Conservation (phyloP, 306 rosid species). For the Lathyrus tuberosus region DNA sequence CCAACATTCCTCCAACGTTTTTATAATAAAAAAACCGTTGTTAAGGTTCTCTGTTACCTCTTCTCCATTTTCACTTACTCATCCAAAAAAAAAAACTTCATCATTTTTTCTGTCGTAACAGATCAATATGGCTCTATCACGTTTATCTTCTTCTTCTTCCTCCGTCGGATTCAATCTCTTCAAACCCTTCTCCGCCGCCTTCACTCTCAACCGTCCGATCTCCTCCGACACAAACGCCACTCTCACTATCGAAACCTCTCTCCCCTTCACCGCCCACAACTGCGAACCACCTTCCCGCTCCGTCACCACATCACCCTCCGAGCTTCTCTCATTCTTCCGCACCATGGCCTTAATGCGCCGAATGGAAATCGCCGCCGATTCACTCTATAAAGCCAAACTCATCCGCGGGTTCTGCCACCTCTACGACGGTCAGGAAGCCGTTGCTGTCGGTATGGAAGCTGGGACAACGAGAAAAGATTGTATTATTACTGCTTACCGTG, state of each 20-base stretch:
- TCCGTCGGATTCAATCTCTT: conserved; percentile 50
- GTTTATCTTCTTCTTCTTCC: conserved; percentile 46
- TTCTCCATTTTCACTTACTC: background rate
- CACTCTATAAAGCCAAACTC: conserved; percentile 90
- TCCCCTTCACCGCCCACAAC: conserved; percentile 78
- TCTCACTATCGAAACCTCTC: conserved; percentile 69
- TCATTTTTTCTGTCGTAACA: conserved; percentile 5
- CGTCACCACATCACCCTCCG: conserved; percentile 62
- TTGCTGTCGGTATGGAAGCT: conserved; percentile 88
- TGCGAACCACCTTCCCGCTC: conserved; percentile 78
- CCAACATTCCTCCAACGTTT: background rate
- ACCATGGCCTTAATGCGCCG: conserved; percentile 88
- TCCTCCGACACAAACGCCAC: conserved; percentile 48
- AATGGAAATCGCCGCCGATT: conserved; percentile 95
- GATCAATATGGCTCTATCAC: conserved; percentile 63
- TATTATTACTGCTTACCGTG: conserved; percentile 84
- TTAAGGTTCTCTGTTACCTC: background rate
- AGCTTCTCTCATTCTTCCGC: conserved; percentile 69
- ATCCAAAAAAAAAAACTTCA: background rate
- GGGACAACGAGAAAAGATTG: conserved; percentile 66
- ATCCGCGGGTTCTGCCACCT: conserved; percentile 95
- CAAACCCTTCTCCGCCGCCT: conserved; percentile 53
- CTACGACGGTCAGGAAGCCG: conserved; percentile 95
- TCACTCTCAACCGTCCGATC: conserved; percentile 53
- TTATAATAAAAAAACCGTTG: no score